Conservation (phyloP, 306 rosid genomes). For the Cicer bijugum region DNA sequence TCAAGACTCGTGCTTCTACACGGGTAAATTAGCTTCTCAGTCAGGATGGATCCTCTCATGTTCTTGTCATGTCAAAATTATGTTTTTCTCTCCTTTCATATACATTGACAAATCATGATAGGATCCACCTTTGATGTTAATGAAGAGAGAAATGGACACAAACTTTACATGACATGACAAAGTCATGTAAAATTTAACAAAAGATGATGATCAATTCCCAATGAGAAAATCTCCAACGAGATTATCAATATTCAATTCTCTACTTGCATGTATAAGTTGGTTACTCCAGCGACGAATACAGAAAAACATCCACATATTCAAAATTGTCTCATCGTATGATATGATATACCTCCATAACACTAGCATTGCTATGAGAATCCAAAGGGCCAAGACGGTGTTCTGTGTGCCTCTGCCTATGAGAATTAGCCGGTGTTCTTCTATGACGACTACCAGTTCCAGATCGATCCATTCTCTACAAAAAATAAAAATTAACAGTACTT, state of each 20-base stretch:
- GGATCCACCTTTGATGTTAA: not conserved
- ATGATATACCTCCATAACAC: slow-evolving; percentile 84
- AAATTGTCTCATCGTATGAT: not conserved
- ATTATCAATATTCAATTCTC: slow-evolving; percentile 7
- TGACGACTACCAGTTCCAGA: slow-evolving; percentile 85
- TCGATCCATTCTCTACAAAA: slow-evolving; percentile 84
- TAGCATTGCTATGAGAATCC: slow-evolving; percentile 78
- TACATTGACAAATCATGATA: not conserved
- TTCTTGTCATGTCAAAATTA: not conserved
- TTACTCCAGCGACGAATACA: not conserved
- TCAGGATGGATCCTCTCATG: not conserved
- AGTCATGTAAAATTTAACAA: not conserved
- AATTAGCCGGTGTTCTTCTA: slow-evolving; percentile 69
- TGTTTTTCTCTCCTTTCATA: not conserved
- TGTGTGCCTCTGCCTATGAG: slow-evolving; percentile 66
- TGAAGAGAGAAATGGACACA: not conserved
- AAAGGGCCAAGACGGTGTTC: slow-evolving; percentile 67
- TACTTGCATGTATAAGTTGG: not conserved
- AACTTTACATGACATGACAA: slow-evolving; percentile 8
- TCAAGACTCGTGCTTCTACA: not conserved
- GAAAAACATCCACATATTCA: not conserved
- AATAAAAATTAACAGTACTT: not conserved
- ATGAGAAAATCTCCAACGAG: not conserved
- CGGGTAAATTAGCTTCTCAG: not conserved
- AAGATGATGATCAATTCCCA: not conserved